Evolutionary conservation across 768 basidiomycete genomes (phyloP).

Genomic region (Boletales sp.): DNA sequence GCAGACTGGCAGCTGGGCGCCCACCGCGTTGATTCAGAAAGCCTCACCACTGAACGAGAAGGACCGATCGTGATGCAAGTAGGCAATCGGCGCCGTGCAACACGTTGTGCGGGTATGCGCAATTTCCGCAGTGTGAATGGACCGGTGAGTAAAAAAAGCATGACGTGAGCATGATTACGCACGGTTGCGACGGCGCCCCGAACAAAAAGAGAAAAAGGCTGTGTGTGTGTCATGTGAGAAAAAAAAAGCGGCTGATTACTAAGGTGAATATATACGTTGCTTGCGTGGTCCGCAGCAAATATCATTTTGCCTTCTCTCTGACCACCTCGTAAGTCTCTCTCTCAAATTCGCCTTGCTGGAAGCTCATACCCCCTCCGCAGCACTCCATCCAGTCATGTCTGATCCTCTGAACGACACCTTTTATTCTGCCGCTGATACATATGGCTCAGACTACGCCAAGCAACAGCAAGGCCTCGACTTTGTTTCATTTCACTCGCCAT

Average conservation of each 20-base stretch:
- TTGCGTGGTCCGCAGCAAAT: conserved; percentile 34
- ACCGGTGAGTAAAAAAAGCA: too few relatives aligned
- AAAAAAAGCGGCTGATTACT: conserved; percentile 24
- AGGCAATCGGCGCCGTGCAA: not conserved
- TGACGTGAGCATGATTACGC: conserved; percentile 17
- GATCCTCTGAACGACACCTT: conserved; percentile 31
- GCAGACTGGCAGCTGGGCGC: conserved; percentile 25
- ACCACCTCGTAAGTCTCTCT: not conserved
- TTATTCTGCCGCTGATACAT: conserved; percentile 32
- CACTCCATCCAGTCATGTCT: conserved; percentile 23
- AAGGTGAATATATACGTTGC: conserved; percentile 33
- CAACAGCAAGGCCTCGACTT: conserved; percentile 53
- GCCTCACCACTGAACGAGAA: not conserved
- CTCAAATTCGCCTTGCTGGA: conserved; percentile 5
- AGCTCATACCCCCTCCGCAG: conserved; percentile 25
- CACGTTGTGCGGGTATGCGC: conserved; percentile 4
- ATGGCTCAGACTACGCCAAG: conserved; percentile 37
- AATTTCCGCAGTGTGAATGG: conserved; percentile 17
- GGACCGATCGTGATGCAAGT: not conserved
- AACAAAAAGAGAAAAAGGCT: conserved; percentile 12
- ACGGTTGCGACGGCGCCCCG: conserved; percentile 13
- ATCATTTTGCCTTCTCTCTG: conserved; percentile 2
- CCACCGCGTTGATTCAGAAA: conserved; percentile 7
- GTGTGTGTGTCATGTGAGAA: conserved; percentile 32
- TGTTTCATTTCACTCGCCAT: conserved; percentile 64